Percentiles rank a stretch among this genome's conserved stretches.
These are phyloP conservation scores for Hypoxylon perforatum DNA, from an alignment of 495 filamentous ascomycete genomes.

Conservation along the genomic window DNA sequence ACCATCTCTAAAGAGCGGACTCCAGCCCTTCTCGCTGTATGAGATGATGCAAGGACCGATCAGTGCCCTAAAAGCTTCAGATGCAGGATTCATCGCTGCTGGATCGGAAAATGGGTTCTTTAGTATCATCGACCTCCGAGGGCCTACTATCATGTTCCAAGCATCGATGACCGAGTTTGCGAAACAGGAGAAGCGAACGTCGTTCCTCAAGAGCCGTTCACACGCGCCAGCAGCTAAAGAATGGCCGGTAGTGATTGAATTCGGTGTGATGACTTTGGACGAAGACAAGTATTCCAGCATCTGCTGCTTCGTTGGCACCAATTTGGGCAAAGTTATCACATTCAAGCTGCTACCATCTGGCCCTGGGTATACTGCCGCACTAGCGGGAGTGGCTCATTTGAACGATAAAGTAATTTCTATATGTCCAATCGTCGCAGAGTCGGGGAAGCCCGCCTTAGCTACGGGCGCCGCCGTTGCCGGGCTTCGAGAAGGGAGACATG, in stretches of 20 bases:
- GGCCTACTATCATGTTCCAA: constrained; percentile 86
- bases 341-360: constrained; percentile 86
- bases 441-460: constrained; percentile 78
- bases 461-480: constrained; percentile 76
- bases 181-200: constrained; percentile 75
- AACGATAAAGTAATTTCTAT: constrained; percentile 80
- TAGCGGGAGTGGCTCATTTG: constrained; percentile 72
- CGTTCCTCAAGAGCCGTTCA: constrained; percentile 63
- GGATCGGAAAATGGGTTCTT: constrained; percentile 85
- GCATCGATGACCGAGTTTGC: constrained; percentile 72
- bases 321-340: constrained; percentile 80
- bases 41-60: constrained; percentile 84
- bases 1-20: constrained; percentile 80
- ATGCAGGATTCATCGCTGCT: constrained; percentile 89
- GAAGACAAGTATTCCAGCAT: constrained; percentile 95
- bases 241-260: constrained; percentile 83
- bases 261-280: constrained; percentile 92
- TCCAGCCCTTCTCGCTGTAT: constrained; percentile 83
- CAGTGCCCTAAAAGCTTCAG: constrained; percentile 81
- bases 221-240: constrained; percentile 65
- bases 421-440: constrained; percentile 79
- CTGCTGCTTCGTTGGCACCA: constrained; percentile 90
- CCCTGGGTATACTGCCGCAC: constrained; percentile 77
- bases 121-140: constrained; percentile 84
- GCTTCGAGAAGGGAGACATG: constrained; percentile 73